These are phyloP conservation scores for Solanum gracilifrons DNA, from an alignment of 257 asterid species.

Conservation along the genomic window DNA sequence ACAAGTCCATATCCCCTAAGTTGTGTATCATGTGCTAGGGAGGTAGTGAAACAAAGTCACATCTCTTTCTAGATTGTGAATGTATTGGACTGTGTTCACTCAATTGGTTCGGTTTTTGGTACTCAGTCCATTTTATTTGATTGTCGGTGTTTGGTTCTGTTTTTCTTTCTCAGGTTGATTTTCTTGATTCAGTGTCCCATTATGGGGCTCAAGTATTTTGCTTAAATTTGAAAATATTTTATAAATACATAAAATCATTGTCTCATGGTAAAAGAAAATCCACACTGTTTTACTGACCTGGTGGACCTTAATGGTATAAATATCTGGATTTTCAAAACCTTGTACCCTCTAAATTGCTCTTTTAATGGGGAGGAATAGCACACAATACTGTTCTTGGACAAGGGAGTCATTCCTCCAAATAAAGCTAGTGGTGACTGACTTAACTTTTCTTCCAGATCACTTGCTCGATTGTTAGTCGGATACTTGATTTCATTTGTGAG, in stretches of 20 bases:
- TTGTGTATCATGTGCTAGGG: background rate
- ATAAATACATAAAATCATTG: background rate
- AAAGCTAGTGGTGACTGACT: constrained; percentile 6
- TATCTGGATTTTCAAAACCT: background rate
- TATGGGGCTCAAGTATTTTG: background rate
- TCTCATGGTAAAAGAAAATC: background rate
- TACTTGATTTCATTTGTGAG: constrained; percentile 44
- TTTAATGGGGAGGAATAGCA: background rate
- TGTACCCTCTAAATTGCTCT: background rate
- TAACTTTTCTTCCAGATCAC: constrained; percentile 45
- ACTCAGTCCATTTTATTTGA: background rate
- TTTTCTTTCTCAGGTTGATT: background rate
- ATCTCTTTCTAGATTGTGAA: background rate
- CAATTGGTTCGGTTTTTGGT: background rate
- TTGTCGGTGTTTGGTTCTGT: background rate
- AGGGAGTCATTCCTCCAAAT: background rate
- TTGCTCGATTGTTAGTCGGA: constrained; percentile 31
- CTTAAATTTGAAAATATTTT: background rate
- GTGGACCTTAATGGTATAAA: background rate
- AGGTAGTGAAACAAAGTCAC: background rate
- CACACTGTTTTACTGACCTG: background rate
- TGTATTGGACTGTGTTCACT: background rate
- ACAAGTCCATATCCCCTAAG: background rate
- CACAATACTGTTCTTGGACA: background rate
- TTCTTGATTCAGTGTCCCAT: background rate